Evolutionary conservation across 257 asterid species (phyloP).

Genomic region (Nicotiana sylvestris): DNA sequence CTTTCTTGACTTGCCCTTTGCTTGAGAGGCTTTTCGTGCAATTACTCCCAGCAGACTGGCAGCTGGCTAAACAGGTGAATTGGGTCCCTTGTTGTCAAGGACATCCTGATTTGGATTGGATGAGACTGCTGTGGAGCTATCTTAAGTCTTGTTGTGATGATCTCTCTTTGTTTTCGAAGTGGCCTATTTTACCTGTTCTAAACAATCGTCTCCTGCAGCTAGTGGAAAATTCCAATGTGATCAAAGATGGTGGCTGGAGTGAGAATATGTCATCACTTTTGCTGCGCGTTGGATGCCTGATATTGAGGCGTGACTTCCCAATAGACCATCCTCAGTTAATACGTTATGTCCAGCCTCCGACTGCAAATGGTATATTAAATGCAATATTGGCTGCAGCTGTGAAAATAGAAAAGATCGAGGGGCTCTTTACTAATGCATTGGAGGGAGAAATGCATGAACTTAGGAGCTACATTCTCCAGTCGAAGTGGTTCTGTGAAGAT

Average conservation of each 20-base stretch:
- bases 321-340: conserved; percentile 67
- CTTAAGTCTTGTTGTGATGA: conserved; percentile 73
- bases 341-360: conserved; percentile 72
- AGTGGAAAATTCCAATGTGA: conserved; percentile 75
- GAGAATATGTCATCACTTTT: conserved; percentile 75
- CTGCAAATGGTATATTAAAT: conserved; percentile 73
- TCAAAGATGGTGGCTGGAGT: conserved; percentile 94
- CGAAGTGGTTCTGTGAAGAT: conserved; percentile 80
- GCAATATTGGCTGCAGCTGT: conserved; percentile 64
- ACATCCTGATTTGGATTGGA: conserved; percentile 86
- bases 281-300: conserved; percentile 71
- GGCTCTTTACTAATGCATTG: conserved; percentile 56
- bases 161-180: conserved; percentile 72
- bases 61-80: conserved; percentile 56
- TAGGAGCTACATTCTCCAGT: conserved; percentile 87
- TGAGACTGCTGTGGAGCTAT: conserved; percentile 75
- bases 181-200: conserved; percentile 96
- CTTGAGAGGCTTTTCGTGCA: conserved; percentile 69
- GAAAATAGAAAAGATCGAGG: conserved; percentile 48
- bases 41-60: conserved; percentile 86
- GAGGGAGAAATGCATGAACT: conserved; percentile 87
- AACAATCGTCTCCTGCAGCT: conserved; percentile 65
- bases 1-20: conserved; percentile 64
- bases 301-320: conserved; percentile 66
- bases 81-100: conserved; percentile 72